Evolutionary conservation across 2,329 filamentous ascomycete genomes (phyloP), one percentile per base, ranked within the genome.

Genomic region (Nigrospora oryzae): DNA sequence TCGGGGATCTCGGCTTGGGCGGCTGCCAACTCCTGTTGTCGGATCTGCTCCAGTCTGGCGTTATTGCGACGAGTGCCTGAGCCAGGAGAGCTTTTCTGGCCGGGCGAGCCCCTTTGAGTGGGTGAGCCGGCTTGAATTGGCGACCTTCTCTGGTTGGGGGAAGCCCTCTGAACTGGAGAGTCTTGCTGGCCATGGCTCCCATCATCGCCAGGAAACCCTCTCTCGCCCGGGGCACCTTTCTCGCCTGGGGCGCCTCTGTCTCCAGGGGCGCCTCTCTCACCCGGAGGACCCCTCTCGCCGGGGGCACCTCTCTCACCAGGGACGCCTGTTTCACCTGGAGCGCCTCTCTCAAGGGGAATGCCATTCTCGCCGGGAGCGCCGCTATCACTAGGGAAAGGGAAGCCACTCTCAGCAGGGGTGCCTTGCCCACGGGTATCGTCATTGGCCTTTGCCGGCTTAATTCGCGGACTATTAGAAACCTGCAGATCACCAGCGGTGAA

Each of bases 401-500:
- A 28, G 23, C 23, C 23, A 28, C 23, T 10, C 23, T 28, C 23
- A 7, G 23, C 23, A 7, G 8, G 23, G 23, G 4, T 7, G 23
- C 23, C 23, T 28, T 36, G n/a, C 17, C 36, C 40, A 19, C 48
- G 15, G 41, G 50, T 35, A 30, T 23, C 48, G 13, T 45, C 49
- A 39, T 54, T 66, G 30, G 62, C 58, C 30, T 60, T 58, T 23
- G 52, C 59, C 17, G 68, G 59, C 28, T 58, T 63, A 42, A 79
- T 67, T 31, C 73, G 70, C n/a, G 76, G 76, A 49, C 75, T 80
- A 49, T 73, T 66, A 0, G 77, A 80, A 32, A 75, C 55, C 46
- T 79, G 74, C 35, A 79, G 47, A 46, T 79, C 75, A 36, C 69
- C 67, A 11, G 70, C 75, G 1, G 77, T 79, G 50, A 81, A 79